A percentile compares a stretch with the other conserved stretches of the same genome.
Evolutionary conservation across 2,329 filamentous ascomycete species (phyloP).

Genomic region (Pyrenophora seminiperda): DNA sequence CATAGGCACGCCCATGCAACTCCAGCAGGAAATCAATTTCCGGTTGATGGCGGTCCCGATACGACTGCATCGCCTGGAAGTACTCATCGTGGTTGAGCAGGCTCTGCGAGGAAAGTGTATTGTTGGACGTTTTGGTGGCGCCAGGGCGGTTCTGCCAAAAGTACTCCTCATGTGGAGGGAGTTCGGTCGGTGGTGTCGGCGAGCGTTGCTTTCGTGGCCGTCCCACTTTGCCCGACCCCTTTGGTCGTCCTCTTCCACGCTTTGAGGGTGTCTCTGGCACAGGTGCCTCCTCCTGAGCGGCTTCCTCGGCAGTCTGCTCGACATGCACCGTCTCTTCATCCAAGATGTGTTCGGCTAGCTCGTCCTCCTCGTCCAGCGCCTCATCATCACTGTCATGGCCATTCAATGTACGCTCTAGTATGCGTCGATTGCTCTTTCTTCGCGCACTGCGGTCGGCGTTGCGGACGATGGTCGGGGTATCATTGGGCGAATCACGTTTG

Average conservation of each 20-base stretch:
- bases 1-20: conserved; percentile 79
- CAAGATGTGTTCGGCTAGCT: conserved; percentile 72
- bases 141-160: conserved; percentile 91
- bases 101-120: conserved; percentile 74
- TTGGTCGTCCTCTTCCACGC: conserved; percentile 52
- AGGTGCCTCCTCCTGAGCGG: conserved; percentile 31
- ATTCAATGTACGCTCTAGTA: conserved; percentile 73
- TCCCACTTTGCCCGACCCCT: conserved; percentile 45
- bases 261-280: conserved; percentile 62
- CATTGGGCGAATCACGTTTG: conserved; percentile 40
- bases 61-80: conserved; percentile 69
- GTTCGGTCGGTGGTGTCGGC: conserved; percentile 77
- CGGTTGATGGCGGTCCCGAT: conserved; percentile 69
- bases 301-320: conserved; percentile 33
- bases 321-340: conserved; percentile 55
- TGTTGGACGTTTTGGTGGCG: conserved; percentile 81
- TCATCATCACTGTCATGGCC: conserved; percentile 71
- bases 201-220: conserved; percentile 68
- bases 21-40: conserved; percentile 74
- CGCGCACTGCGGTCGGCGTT: conserved; percentile 85
- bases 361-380: conserved; percentile 67
- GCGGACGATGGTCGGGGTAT: conserved; percentile 67
- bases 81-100: conserved; percentile 92
- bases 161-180: conserved; percentile 88
- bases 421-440: conserved; percentile 77